phyloP scores from a whole-genome alignment of 2,329 filamentous ascomycete species.

The Microcyclospora pomicola region DNA sequence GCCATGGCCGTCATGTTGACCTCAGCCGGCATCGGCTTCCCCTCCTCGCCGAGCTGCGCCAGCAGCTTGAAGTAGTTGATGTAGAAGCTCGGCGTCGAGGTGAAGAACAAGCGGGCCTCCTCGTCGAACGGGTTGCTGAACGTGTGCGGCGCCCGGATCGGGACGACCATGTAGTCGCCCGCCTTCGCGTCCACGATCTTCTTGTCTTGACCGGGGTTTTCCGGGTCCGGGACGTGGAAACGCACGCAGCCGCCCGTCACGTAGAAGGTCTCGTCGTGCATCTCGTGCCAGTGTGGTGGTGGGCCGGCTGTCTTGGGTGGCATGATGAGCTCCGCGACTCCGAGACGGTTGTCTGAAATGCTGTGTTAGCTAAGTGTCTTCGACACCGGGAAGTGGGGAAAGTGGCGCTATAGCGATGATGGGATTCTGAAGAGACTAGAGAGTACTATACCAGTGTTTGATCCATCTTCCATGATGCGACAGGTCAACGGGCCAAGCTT shows the following conservation, averaged over 20 bases:
- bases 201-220: constrained; percentile 19
- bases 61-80: constrained; percentile 45
- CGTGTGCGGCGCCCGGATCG: constrained; percentile 40
- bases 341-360: constrained; percentile 33
- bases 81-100: constrained; percentile 43
- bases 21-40: constrained; percentile 35
- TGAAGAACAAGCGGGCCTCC: constrained; percentile 43
- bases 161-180: constrained; percentile 43
- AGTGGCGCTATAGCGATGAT: neutral
- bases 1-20: constrained; percentile 37
- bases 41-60: constrained; percentile 30
- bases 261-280: constrained; percentile 46
- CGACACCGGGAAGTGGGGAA: neutral
- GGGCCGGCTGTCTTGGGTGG: constrained; percentile 34
- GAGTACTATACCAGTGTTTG: constrained; percentile 27
- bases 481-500: constrained; percentile 37
- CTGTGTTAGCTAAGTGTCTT: neutral
- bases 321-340: constrained; percentile 35
- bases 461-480: constrained; percentile 39
- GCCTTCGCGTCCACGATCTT: constrained; percentile 33
- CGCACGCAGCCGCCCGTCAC: constrained; percentile 39
- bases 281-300: constrained; percentile 41
- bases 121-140: constrained; percentile 43
- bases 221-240: constrained; percentile 33
- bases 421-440: too few species aligned